Evolutionary conservation across 176 grass and related monocot genomes (phyloP), one percentile per base, ranked within the genome.

Genomic region (Carex kokanica): DNA sequence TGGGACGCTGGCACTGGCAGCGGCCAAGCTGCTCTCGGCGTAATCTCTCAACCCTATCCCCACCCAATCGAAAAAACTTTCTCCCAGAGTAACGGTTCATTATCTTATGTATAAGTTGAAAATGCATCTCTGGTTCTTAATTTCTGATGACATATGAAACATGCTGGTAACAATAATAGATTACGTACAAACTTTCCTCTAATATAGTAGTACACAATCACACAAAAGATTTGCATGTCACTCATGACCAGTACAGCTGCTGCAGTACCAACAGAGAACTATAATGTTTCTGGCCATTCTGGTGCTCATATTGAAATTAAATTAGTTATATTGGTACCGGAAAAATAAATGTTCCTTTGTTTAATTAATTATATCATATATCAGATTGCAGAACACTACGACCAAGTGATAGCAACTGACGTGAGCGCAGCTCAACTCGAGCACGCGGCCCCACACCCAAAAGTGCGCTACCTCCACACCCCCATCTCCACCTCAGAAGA

Each of bases 1-100:
- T 93, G 88, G 91, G 91, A 93, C 14, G 86, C 82, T 17, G 83
- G 91, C 72, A 93, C 91, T 10, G 91, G 91, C 31, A 93, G 17
- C 23, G 88, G 91, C 60, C 91, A 90, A 86, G 91, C 83, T 14
- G 88, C 91, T 57, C 29, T 90, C 38, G 20, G 25, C 25, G 86
- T 90, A 83, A 43, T 43, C 40, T 43, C 40, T 43, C 8, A 43
- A 43, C 7, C 40, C 36, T 0, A 38, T 34, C 36, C 36, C 36
- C 36, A 2, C 25, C 36, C 36, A 27, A 27, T 27, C 36, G 36
- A n/a, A n/a, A n/a, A n/a, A n/a, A n/a, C n/a, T 65, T 62, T 31
- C 25, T 65, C 12, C 29, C 16, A 66, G 1, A 45, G 8, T 45
- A 45, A 45, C 43, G 7, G 43, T 45, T 45, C 43, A 45, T 45